Base-by-base conservation (phyloP, 768 basidiomycete genomes). In the Lactarius psammicola region DNA sequence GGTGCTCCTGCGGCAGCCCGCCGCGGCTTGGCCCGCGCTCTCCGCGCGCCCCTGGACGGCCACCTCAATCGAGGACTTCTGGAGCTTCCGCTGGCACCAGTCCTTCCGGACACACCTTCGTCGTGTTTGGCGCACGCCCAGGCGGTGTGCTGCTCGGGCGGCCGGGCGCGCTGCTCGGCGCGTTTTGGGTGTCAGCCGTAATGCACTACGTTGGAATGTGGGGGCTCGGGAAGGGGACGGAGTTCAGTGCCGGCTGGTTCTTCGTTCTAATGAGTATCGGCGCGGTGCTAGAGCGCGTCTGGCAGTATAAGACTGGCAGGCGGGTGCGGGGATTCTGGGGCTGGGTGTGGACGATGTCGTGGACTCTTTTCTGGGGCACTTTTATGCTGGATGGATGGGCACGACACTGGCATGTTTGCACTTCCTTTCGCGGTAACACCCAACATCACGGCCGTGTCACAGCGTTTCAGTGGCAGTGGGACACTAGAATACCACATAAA, bases 241-340 rank as follows among this genome's bases (percentile, higher is more conserved):
- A 87, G 56, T 79, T 84, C 1, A 18, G 67, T 10, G 76, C 85
- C 4, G 73, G 75, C 2, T 82, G 81, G 2, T 88, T 84, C 72
- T 90, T 89, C 72, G 36, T 88, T 58, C 73, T 86, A 69, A 85
- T 82, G 68, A 87, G 82, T 15, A 69, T 85, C 0, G 87, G 86
- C 1, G 69, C 85, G 9, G 60, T 80, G 1, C 53, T 85, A 34
- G 88, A 90, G 73, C 68, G 73, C 26, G 62, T 71, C 17, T 89
- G 80, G 80, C 80, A 75, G 67, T 67, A 64, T 1, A 13, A 69
- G 26, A 84, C 82, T 0, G 83, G 86, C 18, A 71, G 63, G 44
- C 77, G 76, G 42, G 83, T 86, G 4, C 71, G 75, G 34, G 89
- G 87, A 3, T 53, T 76, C 61, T 9, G 72, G 1, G 88, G 89